Percentiles rank a stretch among this genome's conserved stretches.
phyloP scores from a whole-genome alignment of 1,139 yeast genomes.

The Suhomyces wounanorum region DNA sequence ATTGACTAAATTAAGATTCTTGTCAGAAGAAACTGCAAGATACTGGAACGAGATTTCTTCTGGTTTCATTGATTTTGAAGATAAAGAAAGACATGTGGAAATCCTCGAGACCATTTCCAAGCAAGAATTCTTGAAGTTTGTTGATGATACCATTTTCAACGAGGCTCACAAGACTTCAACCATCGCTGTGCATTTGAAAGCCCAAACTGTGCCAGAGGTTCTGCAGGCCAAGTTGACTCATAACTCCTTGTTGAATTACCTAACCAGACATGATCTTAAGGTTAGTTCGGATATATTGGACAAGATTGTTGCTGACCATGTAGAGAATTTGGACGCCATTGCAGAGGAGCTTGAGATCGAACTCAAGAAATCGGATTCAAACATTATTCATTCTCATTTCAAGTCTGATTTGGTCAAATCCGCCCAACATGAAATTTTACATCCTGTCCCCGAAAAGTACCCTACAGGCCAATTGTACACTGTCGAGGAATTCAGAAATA shows the following conservation, averaged over 20 bases:
- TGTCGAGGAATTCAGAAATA: slow-evolving; percentile 28
- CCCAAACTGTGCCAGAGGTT: slow-evolving; percentile 47
- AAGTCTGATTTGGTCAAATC: slow-evolving; percentile 6
- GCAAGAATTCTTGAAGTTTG: slow-evolving; percentile 59
- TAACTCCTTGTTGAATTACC: slow-evolving; percentile 30
- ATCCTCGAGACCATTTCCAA: slow-evolving; percentile 55
- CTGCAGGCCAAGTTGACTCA: slow-evolving; percentile 27
- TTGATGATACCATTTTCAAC: slow-evolving; percentile 43
- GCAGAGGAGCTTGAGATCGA: slow-evolving; percentile 19
- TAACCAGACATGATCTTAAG: slow-evolving; percentile 26
- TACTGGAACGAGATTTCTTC: slow-evolving; percentile 68
- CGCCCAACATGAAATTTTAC: slow-evolving; percentile 17
- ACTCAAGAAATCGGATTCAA: slow-evolving; percentile 7
- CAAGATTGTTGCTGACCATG: slow-evolving; percentile 23
- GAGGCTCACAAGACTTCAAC: slow-evolving; percentile 39
- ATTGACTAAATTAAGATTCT: slow-evolving; percentile 70
- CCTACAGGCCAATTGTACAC: slow-evolving; percentile 30
- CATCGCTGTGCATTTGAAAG: slow-evolving; percentile 67
- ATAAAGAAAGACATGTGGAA: slow-evolving; percentile 58
- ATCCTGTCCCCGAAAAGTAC: slow-evolving; percentile 30
- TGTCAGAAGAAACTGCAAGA: slow-evolving; percentile 70
- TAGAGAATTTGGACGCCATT: slow-evolving; percentile 20
- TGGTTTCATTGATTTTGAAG: slow-evolving; percentile 77
- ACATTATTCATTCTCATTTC: slow-evolving; percentile 11
- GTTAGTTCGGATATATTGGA: slow-evolving; percentile 33